phyloP scores from a whole-genome alignment of 2,329 filamentous ascomycete genomes.

The Calonectria ilicicola region DNA sequence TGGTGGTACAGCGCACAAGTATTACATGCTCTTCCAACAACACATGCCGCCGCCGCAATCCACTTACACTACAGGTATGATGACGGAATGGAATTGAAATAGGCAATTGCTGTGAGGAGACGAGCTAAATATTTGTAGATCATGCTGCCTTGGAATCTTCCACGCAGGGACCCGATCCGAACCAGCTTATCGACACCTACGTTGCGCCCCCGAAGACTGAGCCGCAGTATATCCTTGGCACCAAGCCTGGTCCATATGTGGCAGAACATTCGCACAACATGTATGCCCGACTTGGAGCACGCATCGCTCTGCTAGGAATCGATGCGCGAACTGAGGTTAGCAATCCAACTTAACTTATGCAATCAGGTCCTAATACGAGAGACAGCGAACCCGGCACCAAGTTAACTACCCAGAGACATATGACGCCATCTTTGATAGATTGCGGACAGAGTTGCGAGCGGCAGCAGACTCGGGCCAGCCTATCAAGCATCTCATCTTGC shows the following conservation, averaged over 20 bases:
- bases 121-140: constrained; percentile 36
- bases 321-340: constrained; percentile 89
- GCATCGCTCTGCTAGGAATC: constrained; percentile 87
- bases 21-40: constrained; percentile 98
- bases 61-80: constrained; percentile 74
- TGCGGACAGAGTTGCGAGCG: constrained; percentile 78
- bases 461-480: constrained; percentile 77
- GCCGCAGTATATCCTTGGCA: constrained; percentile 82
- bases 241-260: constrained; percentile 88
- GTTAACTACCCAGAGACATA: constrained; percentile 96
- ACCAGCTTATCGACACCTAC: constrained; percentile 80
- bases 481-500: constrained; percentile 87
- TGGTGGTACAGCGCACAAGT: constrained; percentile 94
- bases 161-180: constrained; percentile 72
- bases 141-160: constrained; percentile 37
- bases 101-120: not conserved
- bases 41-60: constrained; percentile 87
- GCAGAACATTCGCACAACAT: constrained; percentile 88
- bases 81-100: not conserved
- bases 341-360: not conserved
- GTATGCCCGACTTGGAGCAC: constrained; percentile 84
- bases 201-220: constrained; percentile 71
- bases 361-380: constrained; percentile 56
- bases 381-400: constrained; percentile 84
- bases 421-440: constrained; percentile 82